phyloP scores from a whole-genome alignment of 495 filamentous ascomycete genomes.

The Parachaetomium inaequale region DNA sequence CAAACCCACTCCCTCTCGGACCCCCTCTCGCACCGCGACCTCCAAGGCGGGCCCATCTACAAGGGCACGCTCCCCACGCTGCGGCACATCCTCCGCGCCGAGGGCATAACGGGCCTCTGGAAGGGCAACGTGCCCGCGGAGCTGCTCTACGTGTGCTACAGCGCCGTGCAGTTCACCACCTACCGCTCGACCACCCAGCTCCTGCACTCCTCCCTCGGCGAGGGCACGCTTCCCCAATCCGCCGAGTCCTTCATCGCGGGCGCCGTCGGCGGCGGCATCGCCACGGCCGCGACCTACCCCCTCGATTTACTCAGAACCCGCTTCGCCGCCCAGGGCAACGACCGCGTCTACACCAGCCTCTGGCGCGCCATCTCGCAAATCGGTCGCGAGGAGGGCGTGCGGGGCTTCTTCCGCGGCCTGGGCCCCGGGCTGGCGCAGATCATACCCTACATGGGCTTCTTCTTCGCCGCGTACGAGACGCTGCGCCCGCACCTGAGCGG shows the following conservation, averaged over 20 bases:
- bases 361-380: constrained; percentile 67
- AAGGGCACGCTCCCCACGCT: constrained; percentile 77
- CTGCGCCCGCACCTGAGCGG: constrained; percentile 51
- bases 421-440: constrained; percentile 78
- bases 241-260: constrained; percentile 74
- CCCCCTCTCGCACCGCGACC: constrained; percentile 51
- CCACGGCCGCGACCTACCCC: constrained; percentile 85
- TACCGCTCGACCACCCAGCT: constrained; percentile 69
- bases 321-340: constrained; percentile 90
- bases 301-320: constrained; percentile 90
- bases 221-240: constrained; percentile 46
- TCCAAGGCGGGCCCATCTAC: constrained; percentile 61
- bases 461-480: constrained; percentile 85
- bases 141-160: constrained; percentile 86
- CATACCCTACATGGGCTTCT: constrained; percentile 92
- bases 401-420: constrained; percentile 84
- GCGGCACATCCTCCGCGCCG: constrained; percentile 65
- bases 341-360: constrained; percentile 72
- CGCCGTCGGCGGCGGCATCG: constrained; percentile 70
- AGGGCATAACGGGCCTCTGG: constrained; percentile 87
- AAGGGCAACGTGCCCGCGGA: constrained; percentile 97
- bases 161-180: constrained; percentile 82
- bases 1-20: constrained; percentile 78
- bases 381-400: constrained; percentile 62
- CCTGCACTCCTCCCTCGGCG: constrained; percentile 45